Percentiles rank a stretch among this genome's conserved stretches.
Evolutionary conservation across 176 grass and related monocot species (phyloP).

Genomic region (Coix lacrymajobi): DNA sequence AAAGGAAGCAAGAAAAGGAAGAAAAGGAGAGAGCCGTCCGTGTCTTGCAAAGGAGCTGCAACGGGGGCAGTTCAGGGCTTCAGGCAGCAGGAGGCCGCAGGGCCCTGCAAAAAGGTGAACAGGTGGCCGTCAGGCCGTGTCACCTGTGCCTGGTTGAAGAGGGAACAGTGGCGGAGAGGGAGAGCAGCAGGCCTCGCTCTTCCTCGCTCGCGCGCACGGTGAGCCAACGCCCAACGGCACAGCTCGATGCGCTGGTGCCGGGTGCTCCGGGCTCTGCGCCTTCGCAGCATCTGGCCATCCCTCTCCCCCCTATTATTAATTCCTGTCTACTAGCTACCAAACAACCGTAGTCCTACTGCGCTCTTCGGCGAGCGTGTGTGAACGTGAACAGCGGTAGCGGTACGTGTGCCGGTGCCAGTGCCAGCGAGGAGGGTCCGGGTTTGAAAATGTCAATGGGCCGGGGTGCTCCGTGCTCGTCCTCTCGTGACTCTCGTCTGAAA

Average conservation of each 20-base stretch:
- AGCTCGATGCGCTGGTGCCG: not conserved
- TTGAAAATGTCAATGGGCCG: not conserved
- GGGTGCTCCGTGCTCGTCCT: not conserved
- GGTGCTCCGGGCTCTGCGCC: not conserved
- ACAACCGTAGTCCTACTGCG: not conserved
- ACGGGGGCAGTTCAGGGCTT: not conserved
- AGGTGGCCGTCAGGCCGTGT: constrained; percentile 39
- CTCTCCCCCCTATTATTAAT: not conserved
- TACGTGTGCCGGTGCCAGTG: not conserved
- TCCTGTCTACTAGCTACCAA: not conserved
- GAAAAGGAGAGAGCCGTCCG: not conserved
- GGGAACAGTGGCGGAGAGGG: constrained; percentile 3
- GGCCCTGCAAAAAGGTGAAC: constrained; percentile 39
- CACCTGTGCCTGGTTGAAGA: constrained; percentile 35
- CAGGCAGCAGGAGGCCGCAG: not conserved
- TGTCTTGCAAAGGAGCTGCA: not conserved
- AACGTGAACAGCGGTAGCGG: constrained; percentile 11
- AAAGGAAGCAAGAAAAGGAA: constrained; percentile 15
- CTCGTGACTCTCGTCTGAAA: not conserved
- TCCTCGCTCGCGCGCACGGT: not conserved
- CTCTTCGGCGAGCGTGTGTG: constrained; percentile 4
- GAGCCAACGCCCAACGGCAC: not conserved
- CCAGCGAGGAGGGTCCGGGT: not conserved
- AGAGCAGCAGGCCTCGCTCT: not conserved
- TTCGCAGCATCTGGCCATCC: not conserved